Percentiles rank a stretch among this genome's conserved stretches.
These are phyloP conservation scores for Daldinia vernicosa DNA, from an alignment of 495 filamentous ascomycete genomes.

Conservation along the genomic window DNA sequence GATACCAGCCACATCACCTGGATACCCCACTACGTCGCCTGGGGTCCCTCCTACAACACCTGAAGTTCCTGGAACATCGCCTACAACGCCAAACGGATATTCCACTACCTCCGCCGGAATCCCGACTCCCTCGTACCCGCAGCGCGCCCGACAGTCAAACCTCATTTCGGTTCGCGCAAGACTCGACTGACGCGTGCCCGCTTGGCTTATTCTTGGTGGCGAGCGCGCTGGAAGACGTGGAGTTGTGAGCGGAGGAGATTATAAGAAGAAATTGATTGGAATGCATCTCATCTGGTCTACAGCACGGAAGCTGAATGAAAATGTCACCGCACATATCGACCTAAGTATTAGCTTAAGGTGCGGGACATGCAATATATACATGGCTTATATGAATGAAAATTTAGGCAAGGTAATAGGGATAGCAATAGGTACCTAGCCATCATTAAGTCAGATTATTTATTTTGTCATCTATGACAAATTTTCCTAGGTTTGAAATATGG, in stretches of 20 bases:
- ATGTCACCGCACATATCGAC: neutral
- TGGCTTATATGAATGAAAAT: conserved; percentile 13
- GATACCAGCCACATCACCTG: neutral
- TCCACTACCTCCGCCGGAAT: neutral
- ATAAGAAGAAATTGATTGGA: conserved; percentile 14
- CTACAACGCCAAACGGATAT: neutral
- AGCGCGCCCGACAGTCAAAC: conserved; percentile 55
- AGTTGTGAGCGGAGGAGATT: conserved; percentile 8
- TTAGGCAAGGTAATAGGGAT: conserved; percentile 22
- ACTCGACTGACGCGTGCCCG: conserved; percentile 67
- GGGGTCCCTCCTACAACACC: neutral
- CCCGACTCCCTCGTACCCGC: conserved; percentile 15
- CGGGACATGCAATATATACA: neutral
- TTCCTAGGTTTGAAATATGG: neutral
- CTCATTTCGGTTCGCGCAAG: conserved; percentile 70
- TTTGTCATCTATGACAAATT: conserved; percentile 20
- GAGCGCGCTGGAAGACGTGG: conserved; percentile 9
- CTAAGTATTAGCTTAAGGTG: conserved; percentile 17
- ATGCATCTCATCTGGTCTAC: neutral
- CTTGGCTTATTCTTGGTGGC: conserved; percentile 70
- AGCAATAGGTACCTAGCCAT: conserved; percentile 32
- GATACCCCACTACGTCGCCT: neutral
- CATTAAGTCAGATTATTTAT: conserved; percentile 27
- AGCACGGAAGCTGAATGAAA: conserved; percentile 10
- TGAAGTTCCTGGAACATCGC: neutral